phyloP scores from a whole-genome alignment of 2,329 filamentous ascomycete species.

The Aspergillus fumigatiaffinis region DNA sequence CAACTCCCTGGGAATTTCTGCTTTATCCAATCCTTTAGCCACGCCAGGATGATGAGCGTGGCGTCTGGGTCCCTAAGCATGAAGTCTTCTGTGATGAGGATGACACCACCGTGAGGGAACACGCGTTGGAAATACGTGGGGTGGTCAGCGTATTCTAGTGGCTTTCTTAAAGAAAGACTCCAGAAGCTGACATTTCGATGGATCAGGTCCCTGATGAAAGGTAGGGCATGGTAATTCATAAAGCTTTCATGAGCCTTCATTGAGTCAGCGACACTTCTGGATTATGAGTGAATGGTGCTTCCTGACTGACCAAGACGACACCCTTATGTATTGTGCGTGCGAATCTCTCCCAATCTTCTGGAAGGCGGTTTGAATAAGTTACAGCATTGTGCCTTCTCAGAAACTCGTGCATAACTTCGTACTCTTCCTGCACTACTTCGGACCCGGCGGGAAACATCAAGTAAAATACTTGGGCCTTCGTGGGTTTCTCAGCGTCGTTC shows the following conservation, averaged over 20 bases:
- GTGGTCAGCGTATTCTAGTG: slow-evolving; percentile 21
- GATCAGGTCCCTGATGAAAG: slow-evolving; percentile 21
- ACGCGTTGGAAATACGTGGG: slow-evolving; percentile 30
- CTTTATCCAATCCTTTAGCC: slow-evolving; percentile 27
- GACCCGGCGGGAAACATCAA: slow-evolving; percentile 29
- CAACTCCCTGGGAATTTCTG: slow-evolving; percentile 26
- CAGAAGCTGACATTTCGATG: slow-evolving; percentile 30
- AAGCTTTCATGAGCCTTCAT: slow-evolving; percentile 38
- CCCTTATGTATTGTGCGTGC: slow-evolving; percentile 20
- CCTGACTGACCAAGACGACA: slow-evolving; percentile 33
- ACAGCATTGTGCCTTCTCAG: slow-evolving; percentile 24
- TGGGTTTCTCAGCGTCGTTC: slow-evolving; percentile 11
- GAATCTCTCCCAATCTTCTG: slow-evolving; percentile 36
- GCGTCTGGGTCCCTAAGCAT: slow-evolving; percentile 28
- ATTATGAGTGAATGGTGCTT: slow-evolving; percentile 1
- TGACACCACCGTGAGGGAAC: slow-evolving; percentile 35
- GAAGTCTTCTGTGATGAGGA: slow-evolving; percentile 41
- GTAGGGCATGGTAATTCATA: slow-evolving; percentile 25
- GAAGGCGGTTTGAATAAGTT: slow-evolving; percentile 26
- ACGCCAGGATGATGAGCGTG: slow-evolving; percentile 32
- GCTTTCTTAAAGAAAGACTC: slow-evolving; percentile 27
- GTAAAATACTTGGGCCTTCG: slow-evolving; percentile 28
- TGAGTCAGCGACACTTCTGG: slow-evolving; percentile 3
- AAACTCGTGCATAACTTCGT: slow-evolving; percentile 20
- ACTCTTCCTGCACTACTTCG: slow-evolving; percentile 17